These are phyloP conservation scores for Monosporascus sp. DNA, from an alignment of 2,329 filamentous ascomycete species.

Conservation along the genomic window DNA sequence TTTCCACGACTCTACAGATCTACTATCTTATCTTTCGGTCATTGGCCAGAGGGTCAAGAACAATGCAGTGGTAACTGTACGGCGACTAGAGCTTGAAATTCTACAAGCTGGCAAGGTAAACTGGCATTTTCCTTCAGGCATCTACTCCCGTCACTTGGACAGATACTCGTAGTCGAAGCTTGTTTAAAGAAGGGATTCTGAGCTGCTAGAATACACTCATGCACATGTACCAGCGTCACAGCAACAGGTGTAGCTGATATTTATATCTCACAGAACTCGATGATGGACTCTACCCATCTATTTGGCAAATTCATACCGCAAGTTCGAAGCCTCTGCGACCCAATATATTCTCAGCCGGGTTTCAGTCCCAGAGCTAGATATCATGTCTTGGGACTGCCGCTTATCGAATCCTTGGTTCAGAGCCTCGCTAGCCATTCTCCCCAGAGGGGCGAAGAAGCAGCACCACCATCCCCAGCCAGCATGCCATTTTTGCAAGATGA, in stretches of 20 bases:
- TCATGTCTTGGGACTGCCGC: conserved; percentile 33
- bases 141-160: too few relatives aligned
- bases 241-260: conserved; percentile 6
- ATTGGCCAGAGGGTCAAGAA: conserved; percentile 32
- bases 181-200: neutral
- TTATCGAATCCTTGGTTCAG: conserved; percentile 36
- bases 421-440: conserved; percentile 15
- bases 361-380: conserved; percentile 34
- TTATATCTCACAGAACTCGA: conserved; percentile 27
- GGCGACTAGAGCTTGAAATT: conserved; percentile 47
- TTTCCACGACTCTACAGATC: conserved; percentile 26
- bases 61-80: conserved; percentile 34
- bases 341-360: conserved; percentile 34
- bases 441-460: conserved; percentile 10
- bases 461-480: conserved; percentile 9
- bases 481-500: conserved; percentile 14
- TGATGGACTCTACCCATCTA: conserved; percentile 32
- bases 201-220: too few relatives aligned
- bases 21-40: conserved; percentile 29
- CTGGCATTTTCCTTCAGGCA: neutral
- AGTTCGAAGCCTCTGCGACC: conserved; percentile 37
- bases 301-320: conserved; percentile 37
- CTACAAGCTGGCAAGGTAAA: conserved; percentile 47
- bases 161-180: neutral
- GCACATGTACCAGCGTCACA: too few relatives aligned